A percentile compares a stretch with the other conserved stretches of the same genome.
These are phyloP conservation scores for Colletotrichum sp. DNA, from an alignment of 2,329 filamentous ascomycete species.

Conservation along the genomic window DNA sequence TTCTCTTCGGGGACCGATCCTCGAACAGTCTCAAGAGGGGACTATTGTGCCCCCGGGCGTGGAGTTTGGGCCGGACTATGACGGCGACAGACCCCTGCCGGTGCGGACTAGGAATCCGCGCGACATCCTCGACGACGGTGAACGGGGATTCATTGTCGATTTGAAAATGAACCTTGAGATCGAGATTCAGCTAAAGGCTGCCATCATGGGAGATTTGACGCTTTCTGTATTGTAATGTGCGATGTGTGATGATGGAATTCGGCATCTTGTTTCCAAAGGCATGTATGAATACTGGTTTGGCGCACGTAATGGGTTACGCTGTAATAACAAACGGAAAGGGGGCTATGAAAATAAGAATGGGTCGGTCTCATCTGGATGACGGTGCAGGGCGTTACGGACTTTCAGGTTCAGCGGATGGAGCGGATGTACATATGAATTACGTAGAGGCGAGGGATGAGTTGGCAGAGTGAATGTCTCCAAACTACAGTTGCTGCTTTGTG, in stretches of 20 bases:
- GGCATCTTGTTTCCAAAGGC: neutral
- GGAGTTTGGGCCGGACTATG: constrained; percentile 2
- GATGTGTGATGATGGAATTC: neutral
- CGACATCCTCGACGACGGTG: constrained; percentile 12
- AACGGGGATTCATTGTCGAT: constrained; percentile 17
- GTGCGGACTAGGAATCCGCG: constrained; percentile 12
- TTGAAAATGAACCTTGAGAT: constrained; percentile 9
- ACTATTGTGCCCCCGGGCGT: neutral
- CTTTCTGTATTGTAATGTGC: constrained; percentile 6
- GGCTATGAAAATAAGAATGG: neutral
- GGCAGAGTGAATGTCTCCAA: neutral
- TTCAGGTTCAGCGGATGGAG: neutral
- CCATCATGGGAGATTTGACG: constrained; percentile 14
- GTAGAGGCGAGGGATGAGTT: neutral
- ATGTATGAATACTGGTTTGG: neutral
- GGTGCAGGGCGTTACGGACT: neutral
- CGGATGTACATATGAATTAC: neutral
- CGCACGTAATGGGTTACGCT: neutral
- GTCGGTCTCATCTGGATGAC: neutral
- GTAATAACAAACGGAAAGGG: neutral
- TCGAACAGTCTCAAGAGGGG: neutral
- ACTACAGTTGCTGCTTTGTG: neutral
- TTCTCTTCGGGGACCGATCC: constrained; percentile 2
- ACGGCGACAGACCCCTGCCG: neutral
- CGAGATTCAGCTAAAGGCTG: constrained; percentile 13